Base-by-base conservation (phyloP, 768 basidiomycete species). In the Boletus subparvulus region DNA sequence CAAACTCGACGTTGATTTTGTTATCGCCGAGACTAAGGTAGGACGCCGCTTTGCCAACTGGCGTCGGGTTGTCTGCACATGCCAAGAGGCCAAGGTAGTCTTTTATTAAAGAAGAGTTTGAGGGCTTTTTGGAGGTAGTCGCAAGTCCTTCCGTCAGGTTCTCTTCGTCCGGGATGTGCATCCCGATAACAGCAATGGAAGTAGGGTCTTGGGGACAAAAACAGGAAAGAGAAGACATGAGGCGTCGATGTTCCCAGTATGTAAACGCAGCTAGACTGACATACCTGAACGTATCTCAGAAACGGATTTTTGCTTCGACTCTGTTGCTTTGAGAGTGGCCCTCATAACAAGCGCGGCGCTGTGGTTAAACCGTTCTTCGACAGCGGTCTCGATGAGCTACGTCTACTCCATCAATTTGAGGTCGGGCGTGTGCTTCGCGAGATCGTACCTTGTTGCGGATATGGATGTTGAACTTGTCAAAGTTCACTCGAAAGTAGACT, bases 401-500 rank as follows among this genome's bases (percentile, higher is more conserved):
- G 39, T 49, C 42, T 44, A 37, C 28, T 52, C 54, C 46, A 65
- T 62, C 56, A 61, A 60, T 32, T 48, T 30, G 21, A 47, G 60
- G 55, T 47, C 40, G 37, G 33, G 12, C 11, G 16, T 24, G 9
- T 16, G 16, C 19, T 54, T 42, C 24, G 45, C 17, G 12, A 24
- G 47, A 62, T 63, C 83, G 9, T 62, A 92, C 93, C 67, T 86
- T 79, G 74, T 97, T 96, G 42, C 96, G 87, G 50, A 97, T 84
- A 63, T 92, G 86, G 33, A 92, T 77, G 61, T 89, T 86, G 72
- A 94, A 96, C 64, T 84, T 88, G 62, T 94, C 88, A 67, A 87
- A 90, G 74, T 98, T 98, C 47, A 98, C 82, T 47, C 91, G 84
- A 68, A 97, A 90, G 71, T 86, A 85, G 35, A 92, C 81, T 3